A percentile compares a stretch with the other conserved stretches of the same genome.
Conservation (phyloP, 2,329 filamentous ascomycete genomes). For the Aureobasidium subglaciale region DNA sequence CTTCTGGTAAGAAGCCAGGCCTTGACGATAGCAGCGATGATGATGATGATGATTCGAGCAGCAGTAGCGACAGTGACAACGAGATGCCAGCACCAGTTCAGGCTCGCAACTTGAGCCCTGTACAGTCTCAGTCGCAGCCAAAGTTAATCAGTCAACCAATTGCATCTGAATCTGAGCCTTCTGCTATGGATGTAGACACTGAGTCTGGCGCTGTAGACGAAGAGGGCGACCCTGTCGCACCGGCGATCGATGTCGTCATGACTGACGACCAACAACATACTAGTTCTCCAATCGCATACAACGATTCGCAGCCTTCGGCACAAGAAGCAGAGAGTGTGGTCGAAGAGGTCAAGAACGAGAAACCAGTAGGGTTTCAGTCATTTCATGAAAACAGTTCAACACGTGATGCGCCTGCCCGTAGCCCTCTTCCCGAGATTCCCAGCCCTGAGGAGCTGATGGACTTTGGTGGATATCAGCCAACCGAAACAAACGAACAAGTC, state of each 20-base stretch:
- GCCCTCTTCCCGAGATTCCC: conserved; percentile 2
- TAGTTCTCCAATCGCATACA: neutral
- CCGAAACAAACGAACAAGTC: neutral
- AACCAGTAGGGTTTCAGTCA: neutral
- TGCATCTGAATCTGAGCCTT: neutral
- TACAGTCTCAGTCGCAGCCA: neutral
- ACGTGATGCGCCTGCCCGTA: neutral
- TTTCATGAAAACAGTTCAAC: neutral
- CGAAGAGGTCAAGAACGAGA: neutral
- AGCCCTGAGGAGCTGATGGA: conserved; percentile 9
- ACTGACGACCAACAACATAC: neutral
- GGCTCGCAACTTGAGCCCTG: neutral
- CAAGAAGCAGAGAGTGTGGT: neutral
- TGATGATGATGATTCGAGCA: neutral
- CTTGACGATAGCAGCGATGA: conserved; percentile 6
- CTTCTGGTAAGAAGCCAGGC: neutral
- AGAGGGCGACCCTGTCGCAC: neutral
- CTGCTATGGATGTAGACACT: neutral
- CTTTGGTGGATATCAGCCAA: conserved; percentile 10
- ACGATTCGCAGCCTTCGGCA: neutral
- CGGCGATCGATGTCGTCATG: conserved; percentile 13
- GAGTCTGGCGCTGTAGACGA: neutral
- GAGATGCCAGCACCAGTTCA: neutral
- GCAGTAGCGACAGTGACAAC: conserved; percentile 6
- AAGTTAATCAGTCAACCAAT: neutral